Conservation (phyloP, 345 rosid species). For the Cochlearia excelsa region DNA sequence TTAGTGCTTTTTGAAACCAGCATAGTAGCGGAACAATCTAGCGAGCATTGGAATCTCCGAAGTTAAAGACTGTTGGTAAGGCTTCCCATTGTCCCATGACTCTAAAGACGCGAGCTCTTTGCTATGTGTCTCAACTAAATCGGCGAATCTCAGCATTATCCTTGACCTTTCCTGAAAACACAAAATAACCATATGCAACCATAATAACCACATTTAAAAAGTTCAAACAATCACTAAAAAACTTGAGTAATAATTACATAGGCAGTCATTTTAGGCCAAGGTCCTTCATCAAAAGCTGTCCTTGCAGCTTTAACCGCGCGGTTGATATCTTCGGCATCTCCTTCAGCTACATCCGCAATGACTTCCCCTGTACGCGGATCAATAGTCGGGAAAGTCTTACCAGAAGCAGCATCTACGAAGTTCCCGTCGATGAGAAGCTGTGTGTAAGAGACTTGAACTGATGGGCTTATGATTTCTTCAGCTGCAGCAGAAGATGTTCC, state of each 20-base stretch:
- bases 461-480: conserved; percentile 64
- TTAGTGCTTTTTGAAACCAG: conserved; percentile 43
- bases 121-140: conserved; percentile 80
- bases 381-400: conserved; percentile 76
- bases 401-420: conserved; percentile 87
- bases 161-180: conserved; percentile 71
- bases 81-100: conserved; percentile 95
- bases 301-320: conserved; percentile 92
- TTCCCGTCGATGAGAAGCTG: conserved; percentile 79
- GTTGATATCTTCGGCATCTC: conserved; percentile 79
- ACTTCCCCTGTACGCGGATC: conserved; percentile 94
- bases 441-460: conserved; percentile 58
- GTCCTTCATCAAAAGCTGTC: conserved; percentile 94
- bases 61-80: conserved; percentile 60
- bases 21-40: conserved; percentile 83
- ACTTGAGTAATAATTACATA: conserved; percentile 44
- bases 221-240: not conserved
- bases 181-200: conserved; percentile 14
- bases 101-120: conserved; percentile 86
- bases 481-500: conserved; percentile 66
- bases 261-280: conserved; percentile 94
- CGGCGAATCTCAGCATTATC: conserved; percentile 69
- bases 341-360: conserved; percentile 92
- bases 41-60: conserved; percentile 64
- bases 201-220: conserved; percentile 3